These are phyloP conservation scores for Blumeria graminis DNA, from an alignment of 2,329 filamentous ascomycete species.

Conservation along the genomic window DNA sequence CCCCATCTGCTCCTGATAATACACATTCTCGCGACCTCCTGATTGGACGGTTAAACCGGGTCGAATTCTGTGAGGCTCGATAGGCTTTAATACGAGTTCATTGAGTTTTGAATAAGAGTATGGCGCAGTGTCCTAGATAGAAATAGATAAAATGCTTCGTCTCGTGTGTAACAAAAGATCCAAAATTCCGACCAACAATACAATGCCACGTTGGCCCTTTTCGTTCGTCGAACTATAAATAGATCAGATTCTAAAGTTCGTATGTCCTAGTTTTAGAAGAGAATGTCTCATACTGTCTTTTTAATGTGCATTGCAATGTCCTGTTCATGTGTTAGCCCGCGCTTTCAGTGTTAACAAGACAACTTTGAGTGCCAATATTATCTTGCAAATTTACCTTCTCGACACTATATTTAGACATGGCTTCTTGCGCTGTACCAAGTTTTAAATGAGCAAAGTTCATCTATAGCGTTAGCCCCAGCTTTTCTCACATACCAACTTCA, in stretches of 20 bases:
- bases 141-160: conserved; percentile 99
- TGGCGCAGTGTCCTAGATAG: conserved; percentile 95
- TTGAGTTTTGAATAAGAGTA: conserved; percentile 97
- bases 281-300: conserved; percentile 39
- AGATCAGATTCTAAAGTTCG: conserved; percentile 2
- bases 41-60: no score
- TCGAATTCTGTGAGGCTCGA: no score
- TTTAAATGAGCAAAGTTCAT: conserved; percentile 20
- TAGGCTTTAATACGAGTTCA: conserved; percentile 19
- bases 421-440: conserved; percentile 32
- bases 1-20: no score
- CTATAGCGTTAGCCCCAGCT: conserved; percentile 20
- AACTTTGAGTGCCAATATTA: background rate
- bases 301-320: conserved; percentile 94
- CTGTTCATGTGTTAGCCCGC: conserved; percentile 21
- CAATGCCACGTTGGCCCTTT: conserved; percentile 99
- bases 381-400: conserved; percentile 31
- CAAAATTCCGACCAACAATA: conserved; percentile 95
- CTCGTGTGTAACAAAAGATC: conserved; percentile 96
- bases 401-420: conserved; percentile 46
- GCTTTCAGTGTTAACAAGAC: no score
- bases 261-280: background rate
- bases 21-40: no score
- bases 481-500: conserved; percentile 55
- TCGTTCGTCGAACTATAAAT: conserved; percentile 64